Base-by-base conservation (phyloP, 179 eudicot species). In the Actinidia chinensis region DNA sequence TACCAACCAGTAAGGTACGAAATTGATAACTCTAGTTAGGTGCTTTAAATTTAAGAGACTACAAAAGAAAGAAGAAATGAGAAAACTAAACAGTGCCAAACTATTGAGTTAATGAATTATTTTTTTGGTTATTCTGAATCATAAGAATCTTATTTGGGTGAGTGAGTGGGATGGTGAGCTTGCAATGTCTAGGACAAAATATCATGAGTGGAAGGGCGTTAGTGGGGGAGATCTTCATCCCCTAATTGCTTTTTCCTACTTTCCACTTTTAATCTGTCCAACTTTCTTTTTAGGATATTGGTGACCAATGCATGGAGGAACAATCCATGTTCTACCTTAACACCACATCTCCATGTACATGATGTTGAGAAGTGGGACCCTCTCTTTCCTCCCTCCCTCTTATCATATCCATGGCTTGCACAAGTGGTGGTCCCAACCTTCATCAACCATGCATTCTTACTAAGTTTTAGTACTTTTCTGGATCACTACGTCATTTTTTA, bases 261-360 rank as follows among this genome's bases (percentile, higher is more conserved):
- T 58, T 14, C 54, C 12, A 13, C 60, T 74, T 25, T 23, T 22
- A 46, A 50, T 50, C 47, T 28, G 56, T 52, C 60, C 17, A 25
- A 6, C 47, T 13, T 3, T 36, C 1, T 20, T 55, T 55, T 43
- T 0, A 20, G 15, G n/a, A 70, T 43, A 42, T 23, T 47, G 54
- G 78, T 75, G 70, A 23, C 69, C 60, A 47, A 61, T 75, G 78
- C 69, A 61, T 40, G 64, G 23, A 44, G 66, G 54, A 74, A 74
- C 54, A 56, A 74, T 43, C 77, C 77, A 58, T 74, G 77, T 74
- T 42, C 59, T 7, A 40, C 77, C 59, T 74, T 59, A 74, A 42
- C 54, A 59, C 77, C 68, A 74, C 77, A 74, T 22, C 22, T 43
- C 11, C 20, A 59, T 44, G 14, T 43, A 55, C 68, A 44, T 44